phyloP scores from a whole-genome alignment of 1,284 basidiomycete genomes.

The Pulchroboletus neoregius region DNA sequence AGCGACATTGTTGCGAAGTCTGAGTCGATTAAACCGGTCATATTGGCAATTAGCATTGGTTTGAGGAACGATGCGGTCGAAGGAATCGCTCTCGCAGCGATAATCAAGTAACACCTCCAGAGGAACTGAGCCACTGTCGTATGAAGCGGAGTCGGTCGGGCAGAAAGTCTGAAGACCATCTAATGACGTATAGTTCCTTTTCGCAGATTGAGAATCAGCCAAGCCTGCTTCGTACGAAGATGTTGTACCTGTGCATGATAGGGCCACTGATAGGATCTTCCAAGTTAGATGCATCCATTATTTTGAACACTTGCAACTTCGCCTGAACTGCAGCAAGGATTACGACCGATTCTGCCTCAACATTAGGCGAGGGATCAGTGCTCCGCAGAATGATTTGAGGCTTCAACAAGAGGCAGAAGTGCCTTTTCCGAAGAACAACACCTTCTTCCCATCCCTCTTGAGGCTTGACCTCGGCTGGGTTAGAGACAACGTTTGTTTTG shows the following conservation, averaged over 20 bases:
- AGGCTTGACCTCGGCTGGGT: conserved; percentile 47
- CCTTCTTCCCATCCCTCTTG: conserved; percentile 69
- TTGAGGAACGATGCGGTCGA: conserved; percentile 88
- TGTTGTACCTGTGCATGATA: conserved; percentile 76
- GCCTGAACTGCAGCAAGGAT: conserved; percentile 82
- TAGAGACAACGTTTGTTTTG: conserved; percentile 28
- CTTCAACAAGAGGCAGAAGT: conserved; percentile 83
- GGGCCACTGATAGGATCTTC: conserved; percentile 85
- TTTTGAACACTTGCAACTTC: conserved; percentile 76
- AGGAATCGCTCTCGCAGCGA: conserved; percentile 75
- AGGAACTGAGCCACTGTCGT: conserved; percentile 61
- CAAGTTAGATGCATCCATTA: conserved; percentile 75
- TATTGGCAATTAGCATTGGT: conserved; percentile 85
- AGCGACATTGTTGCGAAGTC: conserved; percentile 71
- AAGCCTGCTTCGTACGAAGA: background rate
- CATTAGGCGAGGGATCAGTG: conserved; percentile 35
- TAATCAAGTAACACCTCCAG: conserved; percentile 87
- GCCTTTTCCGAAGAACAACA: conserved; percentile 62
- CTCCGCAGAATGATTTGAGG: conserved; percentile 87
- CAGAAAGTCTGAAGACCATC: conserved; percentile 88
- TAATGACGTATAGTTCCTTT: conserved; percentile 70
- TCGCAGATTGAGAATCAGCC: conserved; percentile 5
- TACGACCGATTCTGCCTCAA: conserved; percentile 60
- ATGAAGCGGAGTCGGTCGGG: conserved; percentile 48
- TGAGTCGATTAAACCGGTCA: conserved; percentile 93